Evolutionary conservation across 495 filamentous ascomycete genomes (phyloP).

Genomic region (Penicillium goetzii): DNA sequence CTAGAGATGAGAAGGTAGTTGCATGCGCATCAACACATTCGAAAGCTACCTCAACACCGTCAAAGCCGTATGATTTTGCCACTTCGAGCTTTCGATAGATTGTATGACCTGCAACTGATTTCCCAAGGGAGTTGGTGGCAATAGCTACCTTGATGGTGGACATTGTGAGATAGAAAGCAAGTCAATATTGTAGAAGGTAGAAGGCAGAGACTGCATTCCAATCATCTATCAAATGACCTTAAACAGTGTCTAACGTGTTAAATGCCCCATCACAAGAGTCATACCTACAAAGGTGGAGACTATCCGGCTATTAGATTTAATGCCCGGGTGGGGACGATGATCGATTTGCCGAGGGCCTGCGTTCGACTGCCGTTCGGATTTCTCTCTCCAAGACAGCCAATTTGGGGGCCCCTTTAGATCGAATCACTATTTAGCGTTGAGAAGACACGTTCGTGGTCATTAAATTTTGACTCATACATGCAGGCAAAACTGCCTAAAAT

Average conservation of each 20-base stretch:
- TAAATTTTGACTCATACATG: too few species aligned
- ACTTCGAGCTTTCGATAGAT: conserved; percentile 19
- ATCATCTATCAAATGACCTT: neutral
- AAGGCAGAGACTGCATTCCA: neutral
- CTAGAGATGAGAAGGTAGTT: neutral
- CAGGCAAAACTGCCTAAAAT: too few species aligned
- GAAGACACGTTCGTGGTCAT: neutral
- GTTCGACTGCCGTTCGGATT: neutral
- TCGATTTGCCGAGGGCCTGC: neutral
- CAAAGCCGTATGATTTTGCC: conserved; percentile 22
- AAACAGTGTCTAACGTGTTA: neutral
- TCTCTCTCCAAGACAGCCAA: neutral
- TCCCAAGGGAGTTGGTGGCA: conserved; percentile 24
- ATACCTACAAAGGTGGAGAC: neutral
- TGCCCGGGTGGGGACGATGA: neutral
- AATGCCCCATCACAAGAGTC: neutral
- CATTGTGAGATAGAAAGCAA: conserved; percentile 1
- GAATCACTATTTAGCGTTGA: neutral
- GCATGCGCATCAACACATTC: conserved; percentile 24
- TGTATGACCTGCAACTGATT: conserved; percentile 21
- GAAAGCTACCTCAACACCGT: conserved; percentile 24
- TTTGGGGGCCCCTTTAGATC: neutral
- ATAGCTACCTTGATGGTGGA: conserved; percentile 19
- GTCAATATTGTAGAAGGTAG: neutral
- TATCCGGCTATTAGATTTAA: neutral